These are phyloP conservation scores for Dendrobium catenatum DNA, from an alignment of 106 monocot genomes.

Conservation along the genomic window DNA sequence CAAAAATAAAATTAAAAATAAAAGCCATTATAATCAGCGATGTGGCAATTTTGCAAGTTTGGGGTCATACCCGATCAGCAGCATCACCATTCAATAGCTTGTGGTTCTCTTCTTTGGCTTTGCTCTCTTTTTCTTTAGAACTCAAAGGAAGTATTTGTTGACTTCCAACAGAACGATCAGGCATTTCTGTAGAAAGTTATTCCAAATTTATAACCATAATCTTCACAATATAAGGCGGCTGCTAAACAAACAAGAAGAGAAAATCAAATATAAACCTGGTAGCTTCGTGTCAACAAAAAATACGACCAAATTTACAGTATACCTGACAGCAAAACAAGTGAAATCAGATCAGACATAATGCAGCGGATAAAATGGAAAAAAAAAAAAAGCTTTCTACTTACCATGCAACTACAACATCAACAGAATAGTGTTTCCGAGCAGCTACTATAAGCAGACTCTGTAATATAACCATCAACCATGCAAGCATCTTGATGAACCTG, in stretches of 20 bases:
- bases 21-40: too few relatives aligned
- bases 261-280: conserved; percentile 24
- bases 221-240: neutral
- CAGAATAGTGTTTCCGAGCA: conserved; percentile 52
- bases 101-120: conserved; percentile 36
- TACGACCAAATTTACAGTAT: conserved; percentile 50
- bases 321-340: conserved; percentile 21
- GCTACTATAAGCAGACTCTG: conserved; percentile 56
- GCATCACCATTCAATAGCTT: conserved; percentile 30
- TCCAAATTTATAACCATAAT: neutral
- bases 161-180: conserved; percentile 23
- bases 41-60: neutral
- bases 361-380: neutral
- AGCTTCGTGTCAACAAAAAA: conserved; percentile 53
- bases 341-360: neutral
- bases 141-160: conserved; percentile 30
- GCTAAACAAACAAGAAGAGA: neutral
- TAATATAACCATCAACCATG: conserved; percentile 36
- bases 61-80: conserved; percentile 35
- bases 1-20: too few relatives aligned
- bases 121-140: conserved; percentile 38
- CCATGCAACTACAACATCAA: conserved; percentile 63
- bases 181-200: conserved; percentile 29
- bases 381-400: conserved; percentile 10
- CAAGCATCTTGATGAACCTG: conserved; percentile 42